A percentile compares a stretch with the other conserved stretches of the same genome.
phyloP scores from a whole-genome alignment of 2,329 filamentous ascomycete species.

The Atkinsonella hypoxylon region DNA sequence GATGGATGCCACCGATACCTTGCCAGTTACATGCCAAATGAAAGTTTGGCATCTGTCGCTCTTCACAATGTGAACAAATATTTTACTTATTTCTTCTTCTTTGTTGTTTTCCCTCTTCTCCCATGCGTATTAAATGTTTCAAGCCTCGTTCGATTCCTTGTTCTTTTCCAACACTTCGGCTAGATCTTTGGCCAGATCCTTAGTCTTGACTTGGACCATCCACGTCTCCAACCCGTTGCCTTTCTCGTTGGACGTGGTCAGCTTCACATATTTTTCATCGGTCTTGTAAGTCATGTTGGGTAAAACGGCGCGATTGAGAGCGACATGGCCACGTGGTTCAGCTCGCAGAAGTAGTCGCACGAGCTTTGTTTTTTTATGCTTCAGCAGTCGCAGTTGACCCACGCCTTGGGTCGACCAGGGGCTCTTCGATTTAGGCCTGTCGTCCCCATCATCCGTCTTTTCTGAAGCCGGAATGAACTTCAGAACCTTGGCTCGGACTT shows the following conservation, averaged over 20 bases:
- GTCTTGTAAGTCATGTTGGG: conserved; percentile 50
- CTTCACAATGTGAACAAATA: not conserved
- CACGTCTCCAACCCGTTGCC: conserved; percentile 54
- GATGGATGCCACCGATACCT: conserved; percentile 4
- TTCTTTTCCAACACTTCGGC: conserved; percentile 38
- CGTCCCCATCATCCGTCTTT: conserved; percentile 28
- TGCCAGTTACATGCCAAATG: not conserved
- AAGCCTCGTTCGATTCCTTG: conserved; percentile 45
- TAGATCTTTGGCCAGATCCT: conserved; percentile 42
- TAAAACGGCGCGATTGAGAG: conserved; percentile 58
- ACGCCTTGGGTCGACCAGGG: conserved; percentile 60
- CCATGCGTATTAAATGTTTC: conserved; percentile 7
- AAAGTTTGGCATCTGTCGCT: not conserved
- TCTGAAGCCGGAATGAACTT: conserved; percentile 42
- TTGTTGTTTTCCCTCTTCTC: not conserved
- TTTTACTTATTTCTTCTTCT: too few species aligned
- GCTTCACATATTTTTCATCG: conserved; percentile 47
- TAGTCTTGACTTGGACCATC: conserved; percentile 60
- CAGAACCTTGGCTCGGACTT: conserved; percentile 58
- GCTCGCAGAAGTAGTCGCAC: conserved; percentile 60
- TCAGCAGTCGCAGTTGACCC: conserved; percentile 60
- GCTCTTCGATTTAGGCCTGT: conserved; percentile 35
- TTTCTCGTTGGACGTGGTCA: conserved; percentile 44
- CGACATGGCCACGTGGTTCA: conserved; percentile 63
- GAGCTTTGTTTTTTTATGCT: conserved; percentile 56